Base-by-base conservation (phyloP, 2,329 filamentous ascomycete genomes). In the Alternaria incomplexa region DNA sequence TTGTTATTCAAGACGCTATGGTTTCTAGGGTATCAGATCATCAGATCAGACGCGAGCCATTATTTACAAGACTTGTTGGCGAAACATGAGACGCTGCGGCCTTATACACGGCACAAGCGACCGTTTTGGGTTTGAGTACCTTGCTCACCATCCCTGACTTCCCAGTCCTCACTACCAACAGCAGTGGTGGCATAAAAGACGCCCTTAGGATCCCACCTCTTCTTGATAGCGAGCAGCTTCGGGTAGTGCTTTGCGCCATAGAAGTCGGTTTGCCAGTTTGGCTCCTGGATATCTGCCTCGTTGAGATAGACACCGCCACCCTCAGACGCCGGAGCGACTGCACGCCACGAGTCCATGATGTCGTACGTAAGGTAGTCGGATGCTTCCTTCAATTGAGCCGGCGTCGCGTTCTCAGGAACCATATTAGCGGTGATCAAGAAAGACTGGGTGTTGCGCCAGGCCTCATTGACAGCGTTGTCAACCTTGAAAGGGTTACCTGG, bases 181-280 rank as follows among this genome's bases (percentile, higher is more conserved):
- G 66, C 71, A 5, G 68, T 71, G 3, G 61, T 64, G 0, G 65
- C 72, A 30, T 73, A 77, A 23, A 79, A 77, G 3, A 78, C 58
- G 7, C 59, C 51, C n/a, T 61, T 66, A 0, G 75, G 73, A 63
- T 78, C 75, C 62, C 67, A 63, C 53, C 70, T 67, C 32, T 64
- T 53, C 67, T 77, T 77, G 25, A 77, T 22, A 13, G 60, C 47
- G 28, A 76, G 32, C 23, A 79, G 48, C 26, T 68, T 58, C 1
- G 59, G 56, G 52, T 79, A 79, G 32, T 77, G 67, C n/a, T 50
- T 54, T 2, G 53, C 52, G 11, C 76, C 77, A 56, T 70, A 78
- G 48, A 76, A 78, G 26, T 66, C 68, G 12, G 63, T 51, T 30
- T 76, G 71, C 68, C 72, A 78, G 25, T 69, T 57, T 1, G 71